Evolutionary conservation across 805 yeast genomes (phyloP).

Genomic region (Yamadazyma takamatsuzukensis): DNA sequence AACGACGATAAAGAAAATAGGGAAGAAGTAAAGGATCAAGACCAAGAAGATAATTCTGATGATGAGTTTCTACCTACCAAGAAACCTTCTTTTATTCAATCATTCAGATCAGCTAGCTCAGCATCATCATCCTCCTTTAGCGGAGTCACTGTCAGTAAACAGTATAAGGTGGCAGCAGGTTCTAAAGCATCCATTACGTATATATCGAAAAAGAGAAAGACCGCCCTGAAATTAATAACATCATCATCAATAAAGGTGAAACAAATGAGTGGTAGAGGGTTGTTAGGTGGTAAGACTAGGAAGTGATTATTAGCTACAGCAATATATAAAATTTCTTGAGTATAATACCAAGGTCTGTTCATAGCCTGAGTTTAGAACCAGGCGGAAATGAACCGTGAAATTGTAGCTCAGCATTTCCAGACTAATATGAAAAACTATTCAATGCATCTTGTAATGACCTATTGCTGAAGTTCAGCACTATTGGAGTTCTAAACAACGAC

Average conservation of each 20-base stretch:
- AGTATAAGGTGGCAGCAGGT: slow-evolving; percentile 53
- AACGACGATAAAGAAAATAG: slow-evolving; percentile 8
- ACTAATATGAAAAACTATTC: slow-evolving; percentile 10
- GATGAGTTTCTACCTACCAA: slow-evolving; percentile 38
- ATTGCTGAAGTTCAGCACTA: slow-evolving; percentile 41
- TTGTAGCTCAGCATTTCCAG: background rate
- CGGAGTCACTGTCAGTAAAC: slow-evolving; percentile 51
- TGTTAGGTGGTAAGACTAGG: too few relatives aligned
- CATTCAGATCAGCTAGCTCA: slow-evolving; percentile 43
- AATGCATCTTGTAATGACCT: slow-evolving; percentile 48
- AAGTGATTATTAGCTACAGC: too few relatives aligned
- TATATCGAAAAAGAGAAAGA: slow-evolving; percentile 33
- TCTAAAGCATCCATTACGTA: slow-evolving; percentile 57
- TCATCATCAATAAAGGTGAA: too few relatives aligned
- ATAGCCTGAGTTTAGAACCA: slow-evolving; percentile 3
- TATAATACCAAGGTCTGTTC: too few relatives aligned
- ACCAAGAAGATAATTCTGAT: slow-evolving; percentile 25
- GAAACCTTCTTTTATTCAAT: slow-evolving; percentile 44
- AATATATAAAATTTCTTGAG: too few relatives aligned
- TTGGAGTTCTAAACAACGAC: slow-evolving; percentile 30
- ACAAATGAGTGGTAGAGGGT: too few relatives aligned
- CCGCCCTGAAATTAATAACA: too few relatives aligned
- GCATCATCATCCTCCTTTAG: slow-evolving; percentile 39
- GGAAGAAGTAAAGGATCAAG: slow-evolving; percentile 14
- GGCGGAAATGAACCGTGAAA: background rate